Evolutionary conservation across 2,329 filamentous ascomycete genomes (phyloP).

Genomic region (Penicillium sp.): DNA sequence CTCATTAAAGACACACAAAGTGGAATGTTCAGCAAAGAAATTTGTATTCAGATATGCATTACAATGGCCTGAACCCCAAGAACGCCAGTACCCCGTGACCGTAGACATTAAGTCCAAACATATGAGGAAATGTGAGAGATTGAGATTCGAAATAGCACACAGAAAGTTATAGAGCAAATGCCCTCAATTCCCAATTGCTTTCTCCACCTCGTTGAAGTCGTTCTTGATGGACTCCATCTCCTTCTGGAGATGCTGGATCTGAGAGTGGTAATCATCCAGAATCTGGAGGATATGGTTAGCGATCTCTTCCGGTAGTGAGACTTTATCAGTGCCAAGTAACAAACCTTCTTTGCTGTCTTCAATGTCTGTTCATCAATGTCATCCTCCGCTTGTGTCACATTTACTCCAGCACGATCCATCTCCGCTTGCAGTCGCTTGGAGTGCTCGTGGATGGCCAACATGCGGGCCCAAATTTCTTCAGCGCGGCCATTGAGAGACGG

Average conservation of each 20-base stretch:
- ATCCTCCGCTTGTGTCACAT: constrained; percentile 40
- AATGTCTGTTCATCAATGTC: constrained; percentile 57
- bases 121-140: constrained; percentile 10
- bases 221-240: constrained; percentile 58
- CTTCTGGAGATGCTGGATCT: constrained; percentile 58
- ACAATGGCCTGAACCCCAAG: constrained; percentile 15
- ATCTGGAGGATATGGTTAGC: constrained; percentile 37
- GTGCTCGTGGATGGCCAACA: constrained; percentile 60
- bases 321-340: constrained; percentile 21
- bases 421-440: constrained; percentile 58
- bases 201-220: constrained; percentile 58
- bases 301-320: constrained; percentile 15
- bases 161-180: constrained; percentile 1
- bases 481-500: constrained; percentile 58
- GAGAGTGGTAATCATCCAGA: constrained; percentile 49
- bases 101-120: constrained; percentile 13
- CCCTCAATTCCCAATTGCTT: constrained; percentile 25
- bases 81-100: constrained; percentile 25
- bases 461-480: constrained; percentile 66
- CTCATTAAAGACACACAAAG: background rate
- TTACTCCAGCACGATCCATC: constrained; percentile 53
- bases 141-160: constrained; percentile 7
- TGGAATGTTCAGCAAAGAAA: constrained; percentile 1
- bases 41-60: constrained; percentile 24
- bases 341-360: constrained; percentile 60